Base-by-base conservation (phyloP, 176 grass and related monocot species). In the Oryza glumipatula region DNA sequence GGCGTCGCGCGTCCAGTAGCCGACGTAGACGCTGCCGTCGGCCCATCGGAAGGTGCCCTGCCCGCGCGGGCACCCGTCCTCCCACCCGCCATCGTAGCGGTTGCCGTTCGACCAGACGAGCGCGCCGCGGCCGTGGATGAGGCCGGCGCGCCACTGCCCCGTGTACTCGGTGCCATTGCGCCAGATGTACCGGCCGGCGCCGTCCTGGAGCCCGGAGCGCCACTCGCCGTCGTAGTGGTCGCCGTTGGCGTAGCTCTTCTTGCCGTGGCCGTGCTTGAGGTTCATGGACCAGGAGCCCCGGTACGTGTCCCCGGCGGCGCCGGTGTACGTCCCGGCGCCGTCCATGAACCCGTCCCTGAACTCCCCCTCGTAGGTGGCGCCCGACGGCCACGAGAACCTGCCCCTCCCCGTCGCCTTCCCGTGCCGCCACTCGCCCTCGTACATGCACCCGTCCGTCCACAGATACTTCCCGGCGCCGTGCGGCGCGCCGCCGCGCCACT, bases 391-490 rank as follows among this genome's bases (percentile, higher is more conserved):
- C 15, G 92, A 98, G 83, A 98, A 98, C 85, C 92, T 98, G 67
- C 95, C 93, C 70, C 78, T 80, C 3, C 95, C 95, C 3, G 76
- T 95, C 2, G 91, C 93, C 89, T 94, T 92, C 21, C 95, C 91
- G 11, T 86, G 85, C 22, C 82, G 49, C 95, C 95, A 98, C 36
- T 98, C 93, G 17, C 95, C 95, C 60, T 98, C 93, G 88, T 98
- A 95, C 95, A 98, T 93, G 87, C 95, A 98, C n/a, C 95, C 95
- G 86, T 98, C 95, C 5, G 91, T 93, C 95, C 95, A 98, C 23
- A 95, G 82, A 64, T 98, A 98, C 82, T 98, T 98, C 0, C 93
- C 95, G 4, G 81, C 51, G 17, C 93, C 95, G 63, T 98, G 91
- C 7, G 93, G 95, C 68, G 87, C 82, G 39, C 87, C 87, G 26